These are phyloP conservation scores for Nigrospora sphaerica DNA, from an alignment of 2,329 filamentous ascomycete species.

Conservation along the genomic window DNA sequence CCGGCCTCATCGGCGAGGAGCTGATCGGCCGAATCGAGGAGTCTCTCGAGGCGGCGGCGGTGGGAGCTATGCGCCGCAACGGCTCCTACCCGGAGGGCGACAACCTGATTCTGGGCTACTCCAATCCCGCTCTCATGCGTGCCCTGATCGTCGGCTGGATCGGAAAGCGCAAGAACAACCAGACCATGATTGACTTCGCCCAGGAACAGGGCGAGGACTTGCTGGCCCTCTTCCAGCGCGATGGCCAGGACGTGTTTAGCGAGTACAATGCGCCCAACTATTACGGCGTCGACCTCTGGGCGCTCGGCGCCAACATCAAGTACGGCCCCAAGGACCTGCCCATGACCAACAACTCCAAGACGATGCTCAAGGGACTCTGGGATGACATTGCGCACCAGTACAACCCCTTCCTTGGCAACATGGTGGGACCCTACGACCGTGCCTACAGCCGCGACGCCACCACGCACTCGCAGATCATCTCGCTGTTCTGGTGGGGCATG, in stretches of 20 bases:
- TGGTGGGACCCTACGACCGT: conserved; percentile 27
- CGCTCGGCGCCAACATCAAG: conserved; percentile 27
- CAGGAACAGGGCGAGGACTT: conserved; percentile 21
- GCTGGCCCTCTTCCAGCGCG: conserved; percentile 19
- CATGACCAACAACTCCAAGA: conserved; percentile 19
- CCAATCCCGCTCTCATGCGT: conserved; percentile 34
- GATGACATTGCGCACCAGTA: conserved; percentile 26
- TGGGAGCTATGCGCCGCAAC: conserved; percentile 32
- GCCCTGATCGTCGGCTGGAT: conserved; percentile 31
- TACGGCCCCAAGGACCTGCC: conserved; percentile 23
- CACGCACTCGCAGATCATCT: conserved; percentile 30
- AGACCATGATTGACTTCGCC: conserved; percentile 27
- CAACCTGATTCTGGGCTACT: conserved; percentile 30
- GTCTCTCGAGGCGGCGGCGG: conserved; percentile 25
- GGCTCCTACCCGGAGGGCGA: conserved; percentile 29
- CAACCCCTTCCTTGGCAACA: conserved; percentile 26
- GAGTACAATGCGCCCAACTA: conserved; percentile 34
- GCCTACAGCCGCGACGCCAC: conserved; percentile 32
- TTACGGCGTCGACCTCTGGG: conserved; percentile 33
- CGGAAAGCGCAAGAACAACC: conserved; percentile 28
- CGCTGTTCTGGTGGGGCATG: conserved; percentile 34
- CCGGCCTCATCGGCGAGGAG: conserved; percentile 18
- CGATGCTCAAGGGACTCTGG: conserved; percentile 25
- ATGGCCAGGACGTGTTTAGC: conserved; percentile 15
- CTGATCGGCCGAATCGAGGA: conserved; percentile 27